A percentile compares a stretch with the other conserved stretches of the same genome.
These are phyloP conservation scores for Ogataea thermomethanolica DNA, from an alignment of 805 yeast species.

Conservation along the genomic window DNA sequence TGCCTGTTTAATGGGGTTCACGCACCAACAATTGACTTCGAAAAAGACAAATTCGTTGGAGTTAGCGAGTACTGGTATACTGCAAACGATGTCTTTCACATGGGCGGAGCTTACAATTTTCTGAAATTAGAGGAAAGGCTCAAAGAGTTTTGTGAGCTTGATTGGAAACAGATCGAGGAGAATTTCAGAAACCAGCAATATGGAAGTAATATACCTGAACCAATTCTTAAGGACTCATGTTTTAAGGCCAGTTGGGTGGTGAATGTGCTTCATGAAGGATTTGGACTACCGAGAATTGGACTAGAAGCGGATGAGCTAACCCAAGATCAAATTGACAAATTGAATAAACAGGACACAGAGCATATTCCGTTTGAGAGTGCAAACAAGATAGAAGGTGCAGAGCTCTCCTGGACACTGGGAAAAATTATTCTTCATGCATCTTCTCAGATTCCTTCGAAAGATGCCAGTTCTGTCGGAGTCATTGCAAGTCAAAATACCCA, in stretches of 20 bases:
- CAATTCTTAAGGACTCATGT: constrained; percentile 70
- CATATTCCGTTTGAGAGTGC: constrained; percentile 79
- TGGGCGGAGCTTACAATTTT: constrained; percentile 87
- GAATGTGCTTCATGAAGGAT: constrained; percentile 87
- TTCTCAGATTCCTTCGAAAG: constrained; percentile 46
- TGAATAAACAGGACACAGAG: constrained; percentile 24
- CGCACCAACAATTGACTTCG: constrained; percentile 83
- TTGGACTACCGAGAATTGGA: constrained; percentile 73
- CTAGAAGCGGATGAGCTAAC: constrained; percentile 40
- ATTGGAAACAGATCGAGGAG: constrained; percentile 57
- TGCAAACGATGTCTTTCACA: constrained; percentile 82
- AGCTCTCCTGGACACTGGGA: constrained; percentile 94
- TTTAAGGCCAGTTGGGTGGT: constrained; percentile 95
- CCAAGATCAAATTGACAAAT: constrained; percentile 25
- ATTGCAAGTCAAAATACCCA: constrained; percentile 34
- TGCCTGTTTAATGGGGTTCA: constrained; percentile 95
- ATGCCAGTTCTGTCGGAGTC: constrained; percentile 33
- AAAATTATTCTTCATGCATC: constrained; percentile 81
- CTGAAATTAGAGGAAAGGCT: constrained; percentile 63
- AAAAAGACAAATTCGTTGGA: constrained; percentile 81
- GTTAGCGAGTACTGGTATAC: constrained; percentile 98
- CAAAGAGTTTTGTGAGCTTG: constrained; percentile 67
- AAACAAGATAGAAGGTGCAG: constrained; percentile 74
- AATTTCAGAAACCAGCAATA: constrained; percentile 54
- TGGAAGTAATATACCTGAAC: constrained; percentile 49